Conservation (phyloP, 75 land plant species). For the Selaginella tamariscina region DNA sequence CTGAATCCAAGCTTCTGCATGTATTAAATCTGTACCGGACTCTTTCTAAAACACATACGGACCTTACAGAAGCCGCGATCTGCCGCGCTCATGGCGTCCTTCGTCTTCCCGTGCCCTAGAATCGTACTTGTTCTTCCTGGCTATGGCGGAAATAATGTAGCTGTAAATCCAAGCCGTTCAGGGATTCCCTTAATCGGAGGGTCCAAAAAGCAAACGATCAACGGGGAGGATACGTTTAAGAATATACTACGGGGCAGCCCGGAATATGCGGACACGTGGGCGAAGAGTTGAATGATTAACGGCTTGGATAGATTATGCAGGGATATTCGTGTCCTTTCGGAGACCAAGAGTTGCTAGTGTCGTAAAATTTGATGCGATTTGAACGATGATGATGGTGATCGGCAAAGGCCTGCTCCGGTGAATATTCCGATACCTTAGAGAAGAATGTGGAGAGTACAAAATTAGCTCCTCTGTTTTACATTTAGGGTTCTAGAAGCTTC, state of each 20-base stretch:
- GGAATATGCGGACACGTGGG: too few relatives aligned
- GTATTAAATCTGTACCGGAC: background rate
- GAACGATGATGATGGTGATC: background rate
- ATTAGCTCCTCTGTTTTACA: too few relatives aligned
- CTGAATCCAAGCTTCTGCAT: background rate
- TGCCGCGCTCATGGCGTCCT: background rate
- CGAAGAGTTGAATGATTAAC: background rate
- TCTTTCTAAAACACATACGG: too few relatives aligned
- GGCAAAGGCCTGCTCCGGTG: background rate
- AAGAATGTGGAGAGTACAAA: background rate
- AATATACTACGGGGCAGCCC: too few relatives aligned
- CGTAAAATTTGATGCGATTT: background rate
- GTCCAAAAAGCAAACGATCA: too few relatives aligned
- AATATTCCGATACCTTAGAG: background rate
- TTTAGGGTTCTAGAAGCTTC: too few relatives aligned
- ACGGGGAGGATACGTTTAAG: too few relatives aligned
- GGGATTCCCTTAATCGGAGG: background rate
- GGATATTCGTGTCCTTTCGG: background rate
- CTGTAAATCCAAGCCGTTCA: background rate
- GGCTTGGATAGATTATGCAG: background rate
- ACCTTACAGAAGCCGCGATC: background rate
- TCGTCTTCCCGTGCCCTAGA: background rate
- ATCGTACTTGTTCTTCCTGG: conserved; percentile 3
- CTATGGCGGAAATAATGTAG: background rate
- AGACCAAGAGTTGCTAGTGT: background rate